Percentiles rank a stretch among this genome's conserved stretches.
Conservation (phyloP, 768 basidiomycete species). For the Tremella fuciformis region DNA sequence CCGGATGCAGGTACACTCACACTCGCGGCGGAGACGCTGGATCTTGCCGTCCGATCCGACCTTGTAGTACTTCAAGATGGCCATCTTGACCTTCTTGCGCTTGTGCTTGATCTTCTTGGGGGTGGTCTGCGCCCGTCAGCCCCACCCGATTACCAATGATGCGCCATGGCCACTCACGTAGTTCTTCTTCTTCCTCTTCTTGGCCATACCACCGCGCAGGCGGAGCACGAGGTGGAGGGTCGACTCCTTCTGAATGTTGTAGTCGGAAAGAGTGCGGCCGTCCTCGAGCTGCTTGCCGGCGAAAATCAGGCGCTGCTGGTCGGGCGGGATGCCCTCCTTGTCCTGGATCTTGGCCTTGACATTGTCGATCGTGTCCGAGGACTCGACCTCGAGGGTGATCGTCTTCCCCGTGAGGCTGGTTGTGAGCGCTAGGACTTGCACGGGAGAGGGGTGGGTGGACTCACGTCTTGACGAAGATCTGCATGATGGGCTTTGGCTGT, state of each 20-base stretch:
- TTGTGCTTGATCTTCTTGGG: conserved; percentile 99
- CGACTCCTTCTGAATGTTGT: conserved; percentile 87
- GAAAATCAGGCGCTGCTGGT: conserved; percentile 97
- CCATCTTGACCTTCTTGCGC: conserved; percentile 99
- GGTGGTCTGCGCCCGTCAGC: conserved; percentile 58
- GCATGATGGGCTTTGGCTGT: conserved; percentile 59
- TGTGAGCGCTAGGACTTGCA: background rate
- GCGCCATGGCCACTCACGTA: conserved; percentile 63
- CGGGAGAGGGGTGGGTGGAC: conserved; percentile 4
- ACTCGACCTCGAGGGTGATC: conserved; percentile 96
- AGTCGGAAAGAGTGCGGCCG: conserved; percentile 69
- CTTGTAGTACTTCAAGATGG: conserved; percentile 99
- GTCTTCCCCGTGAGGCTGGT: conserved; percentile 95
- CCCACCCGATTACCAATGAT: background rate
- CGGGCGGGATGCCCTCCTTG: conserved; percentile 76
- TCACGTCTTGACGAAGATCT: conserved; percentile 54
- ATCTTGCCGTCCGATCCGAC: conserved; percentile 99
- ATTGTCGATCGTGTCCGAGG: conserved; percentile 96
- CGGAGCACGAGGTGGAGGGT: conserved; percentile 96
- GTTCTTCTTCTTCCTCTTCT: conserved; percentile 99
- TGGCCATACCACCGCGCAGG: conserved; percentile 90
- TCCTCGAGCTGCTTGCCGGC: conserved; percentile 99
- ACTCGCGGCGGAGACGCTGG: conserved; percentile 97
- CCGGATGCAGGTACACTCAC: conserved; percentile 56
- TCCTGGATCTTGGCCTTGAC: conserved; percentile 97